Evolutionary conservation across 768 basidiomycete genomes (phyloP).

Genomic region (Boletales sp.): DNA sequence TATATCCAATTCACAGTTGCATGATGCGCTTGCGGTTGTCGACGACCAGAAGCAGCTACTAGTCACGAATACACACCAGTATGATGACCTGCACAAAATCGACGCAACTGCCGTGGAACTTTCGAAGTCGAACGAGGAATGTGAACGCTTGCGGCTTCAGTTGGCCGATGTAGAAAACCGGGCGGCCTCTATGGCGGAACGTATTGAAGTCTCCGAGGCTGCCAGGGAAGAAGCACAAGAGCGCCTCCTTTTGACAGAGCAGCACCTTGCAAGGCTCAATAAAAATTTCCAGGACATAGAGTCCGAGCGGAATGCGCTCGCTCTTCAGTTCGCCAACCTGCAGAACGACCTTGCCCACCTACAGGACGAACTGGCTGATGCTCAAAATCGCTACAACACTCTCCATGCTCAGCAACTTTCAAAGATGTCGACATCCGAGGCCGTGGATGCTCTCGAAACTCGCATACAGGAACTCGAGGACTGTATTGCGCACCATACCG

Average conservation of each 20-base stretch:
- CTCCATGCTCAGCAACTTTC: slow-evolving; percentile 68
- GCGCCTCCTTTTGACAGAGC: slow-evolving; percentile 28
- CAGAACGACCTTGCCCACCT: slow-evolving; percentile 51
- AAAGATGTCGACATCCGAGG: slow-evolving; percentile 55
- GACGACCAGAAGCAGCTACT: slow-evolving; percentile 15
- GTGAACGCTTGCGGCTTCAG: slow-evolving; percentile 24
- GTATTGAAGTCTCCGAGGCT: slow-evolving; percentile 30
- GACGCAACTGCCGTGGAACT: slow-evolving; percentile 33
- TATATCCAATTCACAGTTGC: slow-evolving; percentile 16
- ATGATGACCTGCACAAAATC: slow-evolving; percentile 30
- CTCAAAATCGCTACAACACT: slow-evolving; percentile 56
- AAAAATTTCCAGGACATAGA: slow-evolving; percentile 53
- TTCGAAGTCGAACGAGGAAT: slow-evolving; percentile 29
- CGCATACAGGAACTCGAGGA: slow-evolving; percentile 70
- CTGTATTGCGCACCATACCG: slow-evolving; percentile 61
- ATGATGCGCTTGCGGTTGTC: slow-evolving; percentile 15
- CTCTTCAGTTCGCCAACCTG: slow-evolving; percentile 63
- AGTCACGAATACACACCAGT: slow-evolving; percentile 16
- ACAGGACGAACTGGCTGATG: slow-evolving; percentile 51
- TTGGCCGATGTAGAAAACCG: slow-evolving; percentile 35
- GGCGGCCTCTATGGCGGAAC: slow-evolving; percentile 30
- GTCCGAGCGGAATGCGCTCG: slow-evolving; percentile 62
- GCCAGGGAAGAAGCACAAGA: slow-evolving; percentile 36
- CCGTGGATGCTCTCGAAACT: slow-evolving; percentile 49
- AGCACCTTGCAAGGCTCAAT: slow-evolving; percentile 42